Percentiles rank a stretch among this genome's conserved stretches.
phyloP scores from a whole-genome alignment of 192 early-diverging fungal species.

The Podila minutissima region DNA sequence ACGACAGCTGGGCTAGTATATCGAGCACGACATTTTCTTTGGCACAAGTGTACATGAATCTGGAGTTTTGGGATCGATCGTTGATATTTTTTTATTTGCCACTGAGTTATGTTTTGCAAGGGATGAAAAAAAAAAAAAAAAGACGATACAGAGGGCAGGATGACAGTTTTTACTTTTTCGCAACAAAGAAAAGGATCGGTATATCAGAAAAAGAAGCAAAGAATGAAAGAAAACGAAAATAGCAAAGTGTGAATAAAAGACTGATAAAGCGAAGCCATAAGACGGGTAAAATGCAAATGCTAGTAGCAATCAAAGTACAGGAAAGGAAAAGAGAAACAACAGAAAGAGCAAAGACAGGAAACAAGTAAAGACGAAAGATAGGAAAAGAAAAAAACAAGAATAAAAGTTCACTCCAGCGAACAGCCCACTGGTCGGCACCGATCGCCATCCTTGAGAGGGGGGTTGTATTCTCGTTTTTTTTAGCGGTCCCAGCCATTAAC shows the following conservation, averaged over 20 bases:
- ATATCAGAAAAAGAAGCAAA: neutral
- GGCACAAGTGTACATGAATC: neutral
- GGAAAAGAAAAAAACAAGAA: slow-evolving; percentile 1
- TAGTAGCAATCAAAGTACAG: neutral
- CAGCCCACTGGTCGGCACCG: no score
- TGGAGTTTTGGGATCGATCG: no score
- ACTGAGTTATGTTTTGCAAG: neutral
- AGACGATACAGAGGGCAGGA: neutral
- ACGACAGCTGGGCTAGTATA: no score
- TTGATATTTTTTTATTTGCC: no score
- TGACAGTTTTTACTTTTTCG: neutral
- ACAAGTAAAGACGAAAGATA: neutral
- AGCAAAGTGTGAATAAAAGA: neutral
- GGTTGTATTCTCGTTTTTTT: neutral
- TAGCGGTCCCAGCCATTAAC: slow-evolving; percentile 31
- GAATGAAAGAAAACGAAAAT: slow-evolving; percentile 2
- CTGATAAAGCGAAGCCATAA: neutral
- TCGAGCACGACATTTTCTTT: no score
- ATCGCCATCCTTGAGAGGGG: neutral
- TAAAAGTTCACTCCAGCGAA: neutral
- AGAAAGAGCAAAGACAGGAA: neutral
- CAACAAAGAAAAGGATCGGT: slow-evolving; percentile 5
- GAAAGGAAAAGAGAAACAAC: no score
- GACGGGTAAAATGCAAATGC: slow-evolving; percentile 2
- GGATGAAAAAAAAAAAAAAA: neutral